Percentiles rank a stretch among this genome's conserved stretches.
Evolutionary conservation across 2,329 filamentous ascomycete species (phyloP).

Genomic region (Venturia oleaginea): DNA sequence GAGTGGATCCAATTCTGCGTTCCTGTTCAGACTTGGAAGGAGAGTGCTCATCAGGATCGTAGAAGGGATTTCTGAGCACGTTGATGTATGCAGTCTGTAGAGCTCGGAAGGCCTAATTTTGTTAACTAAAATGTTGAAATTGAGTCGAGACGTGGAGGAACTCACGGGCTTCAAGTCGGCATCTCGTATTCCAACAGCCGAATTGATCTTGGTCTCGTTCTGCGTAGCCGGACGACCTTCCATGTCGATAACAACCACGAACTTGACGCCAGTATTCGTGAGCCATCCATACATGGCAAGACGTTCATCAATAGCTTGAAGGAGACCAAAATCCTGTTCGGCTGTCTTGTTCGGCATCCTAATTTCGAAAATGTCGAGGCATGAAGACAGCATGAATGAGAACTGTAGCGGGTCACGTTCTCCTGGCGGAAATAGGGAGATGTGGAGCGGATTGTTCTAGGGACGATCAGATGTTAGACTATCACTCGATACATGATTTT

Average conservation of each 20-base stretch:
- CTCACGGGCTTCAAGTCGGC: conserved; percentile 76
- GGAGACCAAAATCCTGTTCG: conserved; percentile 79
- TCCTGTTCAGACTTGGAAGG: conserved; percentile 44
- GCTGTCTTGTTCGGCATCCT: conserved; percentile 63
- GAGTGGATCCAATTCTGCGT: conserved; percentile 40
- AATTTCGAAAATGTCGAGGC: conserved; percentile 87
- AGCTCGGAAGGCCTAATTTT: conserved; percentile 65
- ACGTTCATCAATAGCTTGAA: conserved; percentile 89
- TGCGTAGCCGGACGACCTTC: conserved; percentile 52
- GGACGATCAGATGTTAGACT: background rate
- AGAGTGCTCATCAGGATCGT: conserved; percentile 74
- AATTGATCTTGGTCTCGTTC: conserved; percentile 21
- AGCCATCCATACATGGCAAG: conserved; percentile 92
- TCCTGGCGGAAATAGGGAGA: conserved; percentile 74
- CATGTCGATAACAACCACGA: conserved; percentile 87
- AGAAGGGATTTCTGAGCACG: conserved; percentile 90
- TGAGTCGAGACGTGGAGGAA: conserved; percentile 15
- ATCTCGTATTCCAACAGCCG: conserved; percentile 63
- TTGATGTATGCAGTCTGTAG: conserved; percentile 88
- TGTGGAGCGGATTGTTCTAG: conserved; percentile 93
- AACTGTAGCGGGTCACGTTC: conserved; percentile 75
- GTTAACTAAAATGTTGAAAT: background rate
- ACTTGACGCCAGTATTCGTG: conserved; percentile 88
- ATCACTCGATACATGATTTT: background rate
- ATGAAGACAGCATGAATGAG: conserved; percentile 81